phyloP scores from a whole-genome alignment of 495 filamentous ascomycete species.

The Cladorrhinum samala region DNA sequence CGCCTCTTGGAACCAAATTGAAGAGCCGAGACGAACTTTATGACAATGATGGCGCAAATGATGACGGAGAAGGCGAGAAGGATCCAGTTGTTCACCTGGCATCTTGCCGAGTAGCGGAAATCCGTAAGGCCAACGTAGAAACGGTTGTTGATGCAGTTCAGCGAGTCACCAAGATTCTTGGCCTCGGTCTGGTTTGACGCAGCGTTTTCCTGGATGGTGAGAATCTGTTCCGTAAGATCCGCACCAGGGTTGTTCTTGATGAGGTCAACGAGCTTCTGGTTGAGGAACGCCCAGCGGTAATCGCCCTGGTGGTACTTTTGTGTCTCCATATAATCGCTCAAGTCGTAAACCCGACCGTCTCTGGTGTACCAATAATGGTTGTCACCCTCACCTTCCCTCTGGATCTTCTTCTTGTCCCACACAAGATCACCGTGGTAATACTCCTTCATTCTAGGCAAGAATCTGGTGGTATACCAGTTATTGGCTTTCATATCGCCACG shows the following conservation, averaged over 20 bases:
- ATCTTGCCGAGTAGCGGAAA: slow-evolving; percentile 69
- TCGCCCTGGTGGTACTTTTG: slow-evolving; percentile 40
- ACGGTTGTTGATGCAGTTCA: slow-evolving; percentile 73
- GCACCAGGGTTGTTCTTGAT: slow-evolving; percentile 68
- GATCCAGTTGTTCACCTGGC: slow-evolving; percentile 88
- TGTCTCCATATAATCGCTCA: slow-evolving; percentile 87
- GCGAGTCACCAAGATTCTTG: slow-evolving; percentile 46
- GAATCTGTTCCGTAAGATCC: slow-evolving; percentile 66
- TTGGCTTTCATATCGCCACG: slow-evolving; percentile 51
- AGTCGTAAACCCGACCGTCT: slow-evolving; percentile 69
- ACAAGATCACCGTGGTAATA: slow-evolving; percentile 88
- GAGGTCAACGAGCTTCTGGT: slow-evolving; percentile 52
- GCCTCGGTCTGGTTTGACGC: slow-evolving; percentile 31
- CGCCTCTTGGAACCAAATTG: slow-evolving; percentile 90
- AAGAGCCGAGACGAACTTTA: slow-evolving; percentile 90
- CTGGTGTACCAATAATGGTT: slow-evolving; percentile 76
- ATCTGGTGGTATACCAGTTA: slow-evolving; percentile 70
- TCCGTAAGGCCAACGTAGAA: slow-evolving; percentile 82
- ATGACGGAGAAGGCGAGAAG: slow-evolving; percentile 80
- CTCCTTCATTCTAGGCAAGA: slow-evolving; percentile 72
- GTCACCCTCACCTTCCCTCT: slow-evolving; percentile 56
- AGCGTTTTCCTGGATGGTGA: slow-evolving; percentile 35
- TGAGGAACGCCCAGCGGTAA: slow-evolving; percentile 60
- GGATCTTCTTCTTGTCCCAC: slow-evolving; percentile 47
- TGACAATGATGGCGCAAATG: slow-evolving; percentile 68